These are phyloP conservation scores for Solanum tarijense DNA, from an alignment of 257 asterid genomes.

Conservation along the genomic window DNA sequence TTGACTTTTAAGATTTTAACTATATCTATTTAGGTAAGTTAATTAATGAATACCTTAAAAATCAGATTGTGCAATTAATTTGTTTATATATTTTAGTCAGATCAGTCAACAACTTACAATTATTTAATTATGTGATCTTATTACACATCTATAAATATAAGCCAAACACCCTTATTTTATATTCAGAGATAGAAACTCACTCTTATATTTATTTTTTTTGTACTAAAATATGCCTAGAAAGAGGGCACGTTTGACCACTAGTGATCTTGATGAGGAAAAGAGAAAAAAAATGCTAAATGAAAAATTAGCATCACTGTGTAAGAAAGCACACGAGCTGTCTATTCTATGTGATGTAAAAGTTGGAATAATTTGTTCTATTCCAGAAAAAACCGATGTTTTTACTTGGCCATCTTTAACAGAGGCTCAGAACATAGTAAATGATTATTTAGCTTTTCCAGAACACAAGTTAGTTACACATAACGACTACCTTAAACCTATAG, in stretches of 20 bases:
- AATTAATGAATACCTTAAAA: neutral
- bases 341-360: constrained; percentile 23
- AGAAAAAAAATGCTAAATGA: constrained; percentile 17
- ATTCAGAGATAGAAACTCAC: neutral
- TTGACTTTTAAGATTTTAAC: neutral
- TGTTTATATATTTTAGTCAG: neutral
- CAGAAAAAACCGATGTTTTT: neutral
- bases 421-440: constrained; percentile 4
- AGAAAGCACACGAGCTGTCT: constrained; percentile 29
- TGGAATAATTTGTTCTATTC: constrained; percentile 10
- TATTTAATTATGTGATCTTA: neutral
- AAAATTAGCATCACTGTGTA: constrained; percentile 15
- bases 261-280: constrained; percentile 8
- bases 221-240: constrained; percentile 16
- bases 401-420: constrained; percentile 20
- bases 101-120: neutral
- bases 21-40: neutral
- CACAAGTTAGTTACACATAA: constrained; percentile 24
- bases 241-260: neutral
- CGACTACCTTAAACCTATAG: neutral
- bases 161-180: neutral
- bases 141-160: neutral
- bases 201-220: neutral
- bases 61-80: neutral
- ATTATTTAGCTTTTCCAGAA: constrained; percentile 11